phyloP scores from a whole-genome alignment of 176 grass and related monocot species.

The Coix lacrymajobi region DNA sequence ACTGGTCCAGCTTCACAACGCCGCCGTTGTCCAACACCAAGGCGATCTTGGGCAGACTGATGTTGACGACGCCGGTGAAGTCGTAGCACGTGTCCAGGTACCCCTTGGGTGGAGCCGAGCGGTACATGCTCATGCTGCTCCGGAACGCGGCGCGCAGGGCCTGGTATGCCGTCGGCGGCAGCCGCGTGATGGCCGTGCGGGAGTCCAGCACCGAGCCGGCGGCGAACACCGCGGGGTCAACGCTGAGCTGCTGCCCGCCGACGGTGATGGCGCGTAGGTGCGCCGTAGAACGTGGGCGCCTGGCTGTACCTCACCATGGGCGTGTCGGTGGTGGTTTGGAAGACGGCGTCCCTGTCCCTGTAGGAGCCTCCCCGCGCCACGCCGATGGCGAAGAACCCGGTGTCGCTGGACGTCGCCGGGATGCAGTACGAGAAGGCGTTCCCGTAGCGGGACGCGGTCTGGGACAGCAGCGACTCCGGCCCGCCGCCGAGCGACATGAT shows the following conservation, averaged over 20 bases:
- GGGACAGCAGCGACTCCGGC: conserved; percentile 41
- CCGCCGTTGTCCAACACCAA: conserved; percentile 33
- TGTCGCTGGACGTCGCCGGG: not conserved
- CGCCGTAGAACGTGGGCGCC: conserved; percentile 25
- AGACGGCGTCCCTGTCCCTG: too few relatives aligned
- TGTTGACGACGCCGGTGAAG: not conserved
- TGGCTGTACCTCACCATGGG: not conserved
- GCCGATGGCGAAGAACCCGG: conserved; percentile 52
- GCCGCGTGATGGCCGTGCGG: conserved; percentile 44
- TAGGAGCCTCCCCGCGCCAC: too few relatives aligned
- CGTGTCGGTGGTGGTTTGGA: too few relatives aligned
- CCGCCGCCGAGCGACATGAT: conserved; percentile 33
- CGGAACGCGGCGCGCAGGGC: conserved; percentile 33
- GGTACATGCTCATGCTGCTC: conserved; percentile 29
- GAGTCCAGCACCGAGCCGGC: conserved; percentile 54
- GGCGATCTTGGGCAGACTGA: conserved; percentile 27
- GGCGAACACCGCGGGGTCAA: conserved; percentile 39
- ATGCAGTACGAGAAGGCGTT: conserved; percentile 64
- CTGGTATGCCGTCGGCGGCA: conserved; percentile 49
- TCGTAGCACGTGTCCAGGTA: conserved; percentile 57
- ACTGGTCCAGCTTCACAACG: conserved; percentile 19
- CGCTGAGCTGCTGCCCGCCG: conserved; percentile 20
- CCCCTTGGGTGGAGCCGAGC: not conserved
- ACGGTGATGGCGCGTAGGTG: conserved; percentile 34
- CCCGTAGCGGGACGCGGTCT: not conserved